Evolutionary conservation across 2,329 filamentous ascomycete species (phyloP).

Genomic region (Mycosphaerella sp.): DNA sequence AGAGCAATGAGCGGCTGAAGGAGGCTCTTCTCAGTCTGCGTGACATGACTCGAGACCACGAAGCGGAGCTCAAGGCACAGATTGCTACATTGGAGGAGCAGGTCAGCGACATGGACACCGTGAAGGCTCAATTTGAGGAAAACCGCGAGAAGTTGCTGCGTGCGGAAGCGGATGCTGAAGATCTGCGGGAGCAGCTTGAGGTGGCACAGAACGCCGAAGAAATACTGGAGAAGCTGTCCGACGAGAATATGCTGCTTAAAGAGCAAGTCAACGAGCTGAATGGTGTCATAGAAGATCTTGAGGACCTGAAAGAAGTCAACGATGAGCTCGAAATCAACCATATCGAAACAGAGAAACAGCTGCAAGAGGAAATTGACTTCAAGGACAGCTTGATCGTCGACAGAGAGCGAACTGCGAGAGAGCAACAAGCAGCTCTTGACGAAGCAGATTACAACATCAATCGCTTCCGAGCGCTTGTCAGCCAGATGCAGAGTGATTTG

Average conservation of each 20-base stretch:
- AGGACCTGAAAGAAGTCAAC: constrained; percentile 83
- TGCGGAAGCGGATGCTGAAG: constrained; percentile 69
- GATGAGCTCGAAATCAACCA: constrained; percentile 94
- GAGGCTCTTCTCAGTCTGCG: constrained; percentile 78
- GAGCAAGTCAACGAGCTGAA: constrained; percentile 80
- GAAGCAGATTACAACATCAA: constrained; percentile 87
- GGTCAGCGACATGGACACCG: constrained; percentile 37
- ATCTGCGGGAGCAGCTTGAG: constrained; percentile 85
- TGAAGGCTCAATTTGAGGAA: constrained; percentile 57
- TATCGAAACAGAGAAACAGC: constrained; percentile 84
- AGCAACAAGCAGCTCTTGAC: constrained; percentile 73
- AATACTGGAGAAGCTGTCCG: constrained; percentile 86
- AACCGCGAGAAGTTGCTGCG: constrained; percentile 67
- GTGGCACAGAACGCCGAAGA: constrained; percentile 82
- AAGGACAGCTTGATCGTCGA: constrained; percentile 80
- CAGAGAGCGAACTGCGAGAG: constrained; percentile 61
- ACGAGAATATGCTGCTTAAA: constrained; percentile 75
- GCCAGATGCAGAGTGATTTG: constrained; percentile 74
- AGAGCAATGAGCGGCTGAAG: constrained; percentile 77
- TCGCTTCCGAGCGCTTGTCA: constrained; percentile 82
- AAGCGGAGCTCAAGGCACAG: constrained; percentile 69
- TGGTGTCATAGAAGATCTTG: constrained; percentile 75
- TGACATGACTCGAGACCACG: constrained; percentile 80
- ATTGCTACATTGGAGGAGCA: constrained; percentile 36
- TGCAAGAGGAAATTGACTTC: constrained; percentile 89